A percentile compares a stretch with the other conserved stretches of the same genome.
Evolutionary conservation across 202 grass and related monocot genomes (phyloP).

Genomic region (Dendrocalamus latiflorus): DNA sequence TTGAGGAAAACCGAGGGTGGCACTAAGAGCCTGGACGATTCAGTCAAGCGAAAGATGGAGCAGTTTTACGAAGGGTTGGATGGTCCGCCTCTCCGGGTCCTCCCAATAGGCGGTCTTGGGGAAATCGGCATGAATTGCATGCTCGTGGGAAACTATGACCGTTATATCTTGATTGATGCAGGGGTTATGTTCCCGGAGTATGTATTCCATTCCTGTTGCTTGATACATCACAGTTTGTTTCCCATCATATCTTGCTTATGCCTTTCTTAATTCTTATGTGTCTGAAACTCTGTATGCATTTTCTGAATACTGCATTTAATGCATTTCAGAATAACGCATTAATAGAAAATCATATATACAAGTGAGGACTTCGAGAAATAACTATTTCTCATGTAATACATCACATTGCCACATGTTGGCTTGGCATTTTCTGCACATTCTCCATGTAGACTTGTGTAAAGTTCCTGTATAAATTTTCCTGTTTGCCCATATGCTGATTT

Average conservation of each 20-base stretch:
- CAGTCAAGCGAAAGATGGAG: constrained; percentile 92
- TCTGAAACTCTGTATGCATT: neutral
- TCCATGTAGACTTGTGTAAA: neutral
- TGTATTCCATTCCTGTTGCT: constrained; percentile 14
- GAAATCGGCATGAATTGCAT: constrained; percentile 99
- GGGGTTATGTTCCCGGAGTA: constrained; percentile 99
- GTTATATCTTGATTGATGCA: constrained; percentile 96
- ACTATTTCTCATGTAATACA: neutral
- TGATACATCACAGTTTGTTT: neutral
- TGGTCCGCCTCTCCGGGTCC: constrained; percentile 82
- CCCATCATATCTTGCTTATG: neutral
- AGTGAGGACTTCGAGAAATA: neutral
- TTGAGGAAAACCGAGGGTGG: constrained; percentile 62
- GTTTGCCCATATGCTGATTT: neutral
- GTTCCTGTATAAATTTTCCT: neutral
- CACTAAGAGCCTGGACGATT: constrained; percentile 91
- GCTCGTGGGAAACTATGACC: constrained; percentile 94
- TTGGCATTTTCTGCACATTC: constrained; percentile 7
- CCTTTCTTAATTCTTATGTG: neutral
- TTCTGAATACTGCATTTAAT: neutral
- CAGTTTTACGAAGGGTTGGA: constrained; percentile 92
- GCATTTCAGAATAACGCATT: neutral
- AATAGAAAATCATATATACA: neutral
- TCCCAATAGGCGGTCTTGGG: constrained; percentile 91
- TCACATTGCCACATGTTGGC: neutral